A percentile compares a stretch with the other conserved stretches of the same genome.
phyloP scores from a whole-genome alignment of 129 eudicot genomes.

The carrot (Daucus carota) region DH1_v3.0 NC_030387.2:35411501-35412000 shows the following conservation, averaged over 20 bases:
- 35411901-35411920: slow-evolving; percentile 22
- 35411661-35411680: neutral
- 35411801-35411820: neutral
- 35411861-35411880: slow-evolving; percentile 19
- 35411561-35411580: neutral
- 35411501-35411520: neutral
- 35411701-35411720: slow-evolving; percentile 4
- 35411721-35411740: slow-evolving; percentile 15
- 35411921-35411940: slow-evolving; percentile 57
- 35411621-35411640: slow-evolving; percentile 31
- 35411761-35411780: neutral
- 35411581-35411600: neutral
- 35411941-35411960: slow-evolving; percentile 96
- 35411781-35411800: neutral
- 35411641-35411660: neutral
- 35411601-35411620: slow-evolving; percentile 9
- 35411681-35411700: slow-evolving; percentile 26
- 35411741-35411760: neutral
- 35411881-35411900: slow-evolving; percentile 17
- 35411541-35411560: neutral
- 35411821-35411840: slow-evolving; percentile 18
- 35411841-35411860: slow-evolving; percentile 9
- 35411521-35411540: neutral
- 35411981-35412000: slow-evolving; percentile 69
- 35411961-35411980: slow-evolving; percentile 94